A percentile compares a stretch with the other conserved stretches of the same genome.
Evolutionary conservation across 257 asterid genomes (phyloP).

Genomic region (Solanum microdontum): DNA sequence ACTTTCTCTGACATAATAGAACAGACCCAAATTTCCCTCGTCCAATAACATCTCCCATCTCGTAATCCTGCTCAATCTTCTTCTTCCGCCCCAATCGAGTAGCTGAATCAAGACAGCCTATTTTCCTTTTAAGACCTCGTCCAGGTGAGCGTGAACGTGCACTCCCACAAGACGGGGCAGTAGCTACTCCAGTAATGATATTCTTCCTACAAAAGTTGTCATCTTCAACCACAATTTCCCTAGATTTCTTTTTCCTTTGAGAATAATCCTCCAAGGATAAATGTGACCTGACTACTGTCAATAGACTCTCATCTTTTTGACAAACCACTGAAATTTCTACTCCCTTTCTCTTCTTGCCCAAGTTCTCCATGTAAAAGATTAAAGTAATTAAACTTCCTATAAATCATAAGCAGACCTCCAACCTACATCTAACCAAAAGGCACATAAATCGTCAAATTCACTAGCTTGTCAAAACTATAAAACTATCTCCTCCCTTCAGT

Average conservation of each 20-base stretch:
- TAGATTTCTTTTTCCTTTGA: slow-evolving; percentile 66
- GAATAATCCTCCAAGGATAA: slow-evolving; percentile 62
- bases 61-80: slow-evolving; percentile 71
- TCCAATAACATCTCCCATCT: slow-evolving; percentile 44
- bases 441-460: not conserved
- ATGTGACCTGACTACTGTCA: slow-evolving; percentile 41
- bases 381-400: not conserved
- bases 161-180: slow-evolving; percentile 72
- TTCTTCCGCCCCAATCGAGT: slow-evolving; percentile 77
- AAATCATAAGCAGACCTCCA: not conserved
- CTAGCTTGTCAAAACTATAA: not conserved
- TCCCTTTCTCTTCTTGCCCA: slow-evolving; percentile 78
- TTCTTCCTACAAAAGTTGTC: slow-evolving; percentile 25
- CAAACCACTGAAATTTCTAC: slow-evolving; percentile 7
- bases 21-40: slow-evolving; percentile 81
- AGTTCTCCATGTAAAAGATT: slow-evolving; percentile 18
- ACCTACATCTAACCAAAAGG: slow-evolving; percentile 6
- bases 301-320: slow-evolving; percentile 6
- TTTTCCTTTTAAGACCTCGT: slow-evolving; percentile 83
- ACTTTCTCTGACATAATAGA: slow-evolving; percentile 47
- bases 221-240: slow-evolving; percentile 37
- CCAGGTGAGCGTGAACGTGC: slow-evolving; percentile 33
- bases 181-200: slow-evolving; percentile 52
- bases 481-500: not conserved
- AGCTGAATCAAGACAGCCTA: slow-evolving; percentile 74